phyloP scores from a whole-genome alignment of 352 stramenopile genomes.

The Globisporangium emineosum region DNA sequence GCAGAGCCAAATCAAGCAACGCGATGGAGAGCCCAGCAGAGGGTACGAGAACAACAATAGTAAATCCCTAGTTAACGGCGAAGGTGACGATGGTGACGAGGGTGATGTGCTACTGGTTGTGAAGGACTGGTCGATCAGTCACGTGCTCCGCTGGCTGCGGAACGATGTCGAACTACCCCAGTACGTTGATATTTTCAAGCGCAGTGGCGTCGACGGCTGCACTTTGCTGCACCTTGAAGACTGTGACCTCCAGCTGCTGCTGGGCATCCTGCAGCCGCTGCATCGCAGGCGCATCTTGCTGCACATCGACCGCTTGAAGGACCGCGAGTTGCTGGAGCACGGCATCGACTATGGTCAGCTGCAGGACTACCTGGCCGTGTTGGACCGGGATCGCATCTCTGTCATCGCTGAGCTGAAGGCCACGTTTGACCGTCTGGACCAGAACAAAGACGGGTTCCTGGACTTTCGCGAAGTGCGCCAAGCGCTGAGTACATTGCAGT shows the following conservation, averaged over 20 bases:
- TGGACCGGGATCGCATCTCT: slow-evolving; percentile 63
- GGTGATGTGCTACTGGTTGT: slow-evolving; percentile 27
- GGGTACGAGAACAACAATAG: neutral
- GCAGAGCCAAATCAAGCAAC: neutral
- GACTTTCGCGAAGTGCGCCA: slow-evolving; percentile 48
- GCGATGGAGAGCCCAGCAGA: neutral
- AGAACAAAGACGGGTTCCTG: slow-evolving; percentile 53
- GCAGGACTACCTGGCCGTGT: slow-evolving; percentile 67
- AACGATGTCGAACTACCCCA: slow-evolving; percentile 44
- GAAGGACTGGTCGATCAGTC: slow-evolving; percentile 48
- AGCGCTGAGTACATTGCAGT: slow-evolving; percentile 37
- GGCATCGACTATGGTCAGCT: slow-evolving; percentile 69
- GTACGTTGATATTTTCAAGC: slow-evolving; percentile 44
- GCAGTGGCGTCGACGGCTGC: slow-evolving; percentile 63
- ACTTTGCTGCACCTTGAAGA: slow-evolving; percentile 55
- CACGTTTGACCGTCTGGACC: slow-evolving; percentile 66
- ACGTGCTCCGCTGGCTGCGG: slow-evolving; percentile 54
- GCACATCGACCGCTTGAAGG: slow-evolving; percentile 57
- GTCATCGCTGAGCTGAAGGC: slow-evolving; percentile 63
- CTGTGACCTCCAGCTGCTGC: slow-evolving; percentile 58
- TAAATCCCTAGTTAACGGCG: neutral
- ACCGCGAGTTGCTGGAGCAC: slow-evolving; percentile 54
- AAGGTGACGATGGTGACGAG: neutral
- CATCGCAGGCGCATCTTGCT: slow-evolving; percentile 53
- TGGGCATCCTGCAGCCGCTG: slow-evolving; percentile 56